These are phyloP conservation scores for Moricandia moricandioides DNA, from an alignment of 345 rosid species.

Conservation along the genomic window DNA sequence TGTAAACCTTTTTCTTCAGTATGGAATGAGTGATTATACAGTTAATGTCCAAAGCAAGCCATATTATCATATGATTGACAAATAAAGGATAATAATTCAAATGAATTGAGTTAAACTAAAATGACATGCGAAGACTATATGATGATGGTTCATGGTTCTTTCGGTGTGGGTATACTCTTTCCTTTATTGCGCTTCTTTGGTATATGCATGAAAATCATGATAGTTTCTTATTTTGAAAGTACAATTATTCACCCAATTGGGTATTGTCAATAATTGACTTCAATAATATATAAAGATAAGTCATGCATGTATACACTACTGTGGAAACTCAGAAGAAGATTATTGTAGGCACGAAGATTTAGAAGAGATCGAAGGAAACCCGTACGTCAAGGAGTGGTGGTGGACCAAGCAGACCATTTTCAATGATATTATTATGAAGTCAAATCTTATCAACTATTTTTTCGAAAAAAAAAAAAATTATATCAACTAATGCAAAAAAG, in stretches of 20 bases:
- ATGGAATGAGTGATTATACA: not conserved
- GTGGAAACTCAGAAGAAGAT: not conserved
- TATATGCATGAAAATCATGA: not conserved
- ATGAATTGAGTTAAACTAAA: too few species aligned
- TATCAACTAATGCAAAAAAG: not conserved
- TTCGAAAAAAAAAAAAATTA: too few species aligned
- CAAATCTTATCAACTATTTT: slow-evolving; percentile 17
- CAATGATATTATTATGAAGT: slow-evolving; percentile 8
- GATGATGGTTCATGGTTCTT: not conserved
- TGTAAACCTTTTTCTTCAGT: not conserved
- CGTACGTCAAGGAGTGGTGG: slow-evolving; percentile 26
- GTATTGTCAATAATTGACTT: not conserved
- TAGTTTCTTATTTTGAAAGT: not conserved
- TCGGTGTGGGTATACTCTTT: not conserved
- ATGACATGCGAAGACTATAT: not conserved
- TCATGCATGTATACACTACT: not conserved
- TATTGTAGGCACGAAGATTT: not conserved
- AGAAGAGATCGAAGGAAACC: not conserved
- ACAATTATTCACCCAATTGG: not conserved
- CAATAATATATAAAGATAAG: not conserved
- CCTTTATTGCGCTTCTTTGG: not conserved
- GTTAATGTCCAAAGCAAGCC: not conserved
- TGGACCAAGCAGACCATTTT: slow-evolving; percentile 21
- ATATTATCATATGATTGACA: too few species aligned
- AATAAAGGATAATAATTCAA: too few species aligned